phyloP scores from a whole-genome alignment of 805 yeast species.

The Candida stauntonica region DNA sequence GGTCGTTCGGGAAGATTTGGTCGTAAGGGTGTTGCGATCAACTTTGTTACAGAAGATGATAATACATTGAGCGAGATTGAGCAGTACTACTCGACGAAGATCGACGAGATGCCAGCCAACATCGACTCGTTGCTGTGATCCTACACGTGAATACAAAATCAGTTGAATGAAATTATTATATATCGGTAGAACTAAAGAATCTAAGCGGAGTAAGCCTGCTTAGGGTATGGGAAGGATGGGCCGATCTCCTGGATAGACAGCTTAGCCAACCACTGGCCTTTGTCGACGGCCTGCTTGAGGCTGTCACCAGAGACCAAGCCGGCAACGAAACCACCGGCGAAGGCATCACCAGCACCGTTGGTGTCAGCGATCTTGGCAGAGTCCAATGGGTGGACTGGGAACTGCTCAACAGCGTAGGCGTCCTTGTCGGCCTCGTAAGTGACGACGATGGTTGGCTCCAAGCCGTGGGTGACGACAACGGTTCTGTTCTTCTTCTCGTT shows the following conservation, averaged over 20 bases:
- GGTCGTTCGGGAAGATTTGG: slow-evolving; percentile 99
- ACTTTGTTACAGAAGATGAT: slow-evolving; percentile 83
- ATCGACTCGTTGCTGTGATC: slow-evolving; percentile 41
- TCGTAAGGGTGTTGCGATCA: slow-evolving; percentile 96
- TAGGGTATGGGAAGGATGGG: slow-evolving; percentile 74
- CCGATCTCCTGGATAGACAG: slow-evolving; percentile 90
- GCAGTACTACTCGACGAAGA: slow-evolving; percentile 67
- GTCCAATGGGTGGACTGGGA: slow-evolving; percentile 70
- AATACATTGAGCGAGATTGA: slow-evolving; percentile 71
- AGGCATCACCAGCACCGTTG: slow-evolving; percentile 99
- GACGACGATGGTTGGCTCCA: slow-evolving; percentile 83
- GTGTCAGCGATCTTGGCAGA: slow-evolving; percentile 75
- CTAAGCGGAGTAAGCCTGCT: slow-evolving; percentile 19
- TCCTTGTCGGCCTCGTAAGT: slow-evolving; percentile 46
- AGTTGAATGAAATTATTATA: no score
- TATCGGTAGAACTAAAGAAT: no score
- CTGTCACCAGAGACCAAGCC: slow-evolving; percentile 74
- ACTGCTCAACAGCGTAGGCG: slow-evolving; percentile 44
- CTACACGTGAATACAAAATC: no score
- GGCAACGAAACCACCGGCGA: slow-evolving; percentile 94
- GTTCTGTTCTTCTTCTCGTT: slow-evolving; percentile 69
- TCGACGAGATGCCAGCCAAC: slow-evolving; percentile 76
- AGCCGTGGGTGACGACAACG: slow-evolving; percentile 93
- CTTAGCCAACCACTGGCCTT: slow-evolving; percentile 97
- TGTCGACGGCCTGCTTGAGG: slow-evolving; percentile 58